Percentiles rank a stretch among this genome's conserved stretches.
phyloP scores from a whole-genome alignment of 202 grass and related monocot species.

The Carex arenaria region DNA sequence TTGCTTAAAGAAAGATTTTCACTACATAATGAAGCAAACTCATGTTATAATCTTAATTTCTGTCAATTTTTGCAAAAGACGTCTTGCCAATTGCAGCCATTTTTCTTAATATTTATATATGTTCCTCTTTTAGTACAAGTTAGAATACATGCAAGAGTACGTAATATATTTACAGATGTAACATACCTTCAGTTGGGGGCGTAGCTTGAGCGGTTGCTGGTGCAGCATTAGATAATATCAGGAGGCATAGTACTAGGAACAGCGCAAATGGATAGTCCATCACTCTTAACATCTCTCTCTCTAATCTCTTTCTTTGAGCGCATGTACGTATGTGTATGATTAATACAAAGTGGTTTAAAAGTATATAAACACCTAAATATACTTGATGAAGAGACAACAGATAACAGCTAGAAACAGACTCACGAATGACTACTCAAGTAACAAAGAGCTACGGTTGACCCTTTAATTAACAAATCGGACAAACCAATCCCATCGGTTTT shows the following conservation, averaged over 20 bases:
- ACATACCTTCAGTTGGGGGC: slow-evolving; percentile 40
- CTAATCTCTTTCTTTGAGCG: neutral
- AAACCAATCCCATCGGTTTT: no score
- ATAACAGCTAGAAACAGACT: no score
- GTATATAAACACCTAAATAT: no score
- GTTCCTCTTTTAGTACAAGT: neutral
- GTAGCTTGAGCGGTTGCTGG: slow-evolving; percentile 21
- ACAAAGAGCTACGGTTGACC: no score
- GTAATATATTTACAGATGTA: neutral
- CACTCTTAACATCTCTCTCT: neutral
- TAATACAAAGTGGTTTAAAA: neutral
- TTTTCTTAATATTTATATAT: neutral
- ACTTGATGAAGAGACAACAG: no score
- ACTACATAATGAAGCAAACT: neutral
- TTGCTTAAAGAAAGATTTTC: neutral
- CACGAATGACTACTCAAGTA: no score
- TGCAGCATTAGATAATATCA: neutral
- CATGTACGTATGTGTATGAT: neutral
- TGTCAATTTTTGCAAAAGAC: neutral
- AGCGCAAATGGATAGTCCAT: neutral
- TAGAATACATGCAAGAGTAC: neutral
- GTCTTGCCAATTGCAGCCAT: neutral
- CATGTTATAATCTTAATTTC: neutral
- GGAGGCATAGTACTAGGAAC: neutral
- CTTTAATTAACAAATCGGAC: no score